A percentile compares a stretch with the other conserved stretches of the same genome.
Conservation (phyloP, 495 filamentous ascomycete species). For the Hypomontagnella monticulosa region DNA sequence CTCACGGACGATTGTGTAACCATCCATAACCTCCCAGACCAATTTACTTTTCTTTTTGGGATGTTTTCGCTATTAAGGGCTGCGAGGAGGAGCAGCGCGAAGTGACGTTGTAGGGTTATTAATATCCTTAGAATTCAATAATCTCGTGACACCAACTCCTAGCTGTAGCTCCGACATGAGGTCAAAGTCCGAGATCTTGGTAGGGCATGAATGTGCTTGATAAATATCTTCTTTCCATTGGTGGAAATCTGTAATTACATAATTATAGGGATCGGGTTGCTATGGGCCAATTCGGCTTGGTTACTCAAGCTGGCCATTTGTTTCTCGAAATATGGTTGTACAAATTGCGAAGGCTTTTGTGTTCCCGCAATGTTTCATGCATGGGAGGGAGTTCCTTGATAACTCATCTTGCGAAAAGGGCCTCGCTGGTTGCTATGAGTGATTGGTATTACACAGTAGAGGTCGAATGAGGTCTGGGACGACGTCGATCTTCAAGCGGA, state of each 20-base stretch:
- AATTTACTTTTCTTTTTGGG: constrained; percentile 25
- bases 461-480: constrained; percentile 19
- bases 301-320: not conserved
- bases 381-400: constrained; percentile 17
- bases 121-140: not conserved
- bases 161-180: not conserved
- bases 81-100: constrained; percentile 1
- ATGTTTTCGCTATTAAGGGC: constrained; percentile 28
- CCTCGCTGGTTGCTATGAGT: constrained; percentile 3
- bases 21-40: constrained; percentile 7
- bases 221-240: constrained; percentile 15
- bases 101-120: not conserved
- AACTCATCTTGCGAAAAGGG: constrained; percentile 10
- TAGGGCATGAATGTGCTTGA: constrained; percentile 14
- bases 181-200: too few relatives aligned
- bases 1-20: constrained; percentile 21
- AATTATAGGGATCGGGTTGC: constrained; percentile 15
- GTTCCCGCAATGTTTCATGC: constrained; percentile 36
- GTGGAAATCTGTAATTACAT: constrained; percentile 12
- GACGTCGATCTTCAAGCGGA: constrained; percentile 27
- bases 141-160: constrained; percentile 11
- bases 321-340: constrained; percentile 15
- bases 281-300: constrained; percentile 7
- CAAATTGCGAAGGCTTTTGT: constrained; percentile 25
- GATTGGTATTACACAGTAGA: not conserved